Percentiles rank a stretch among this genome's conserved stretches.
Conservation (phyloP, 495 filamentous ascomycete genomes). For the Aspergillus baeticus region DNA sequence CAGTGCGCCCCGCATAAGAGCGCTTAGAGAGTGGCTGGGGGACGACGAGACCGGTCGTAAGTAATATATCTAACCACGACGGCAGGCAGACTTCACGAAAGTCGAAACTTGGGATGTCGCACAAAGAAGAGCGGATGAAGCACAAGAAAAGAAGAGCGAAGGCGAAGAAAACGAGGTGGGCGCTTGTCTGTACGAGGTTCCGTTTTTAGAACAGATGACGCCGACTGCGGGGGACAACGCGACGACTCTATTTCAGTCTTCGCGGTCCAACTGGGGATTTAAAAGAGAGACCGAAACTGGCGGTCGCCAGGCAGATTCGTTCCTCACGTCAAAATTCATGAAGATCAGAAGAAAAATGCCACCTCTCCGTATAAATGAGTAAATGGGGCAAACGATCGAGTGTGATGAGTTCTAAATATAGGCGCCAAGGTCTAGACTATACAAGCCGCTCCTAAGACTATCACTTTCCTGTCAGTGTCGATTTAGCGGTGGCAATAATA, state of each 20-base stretch:
- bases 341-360: background rate
- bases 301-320: background rate
- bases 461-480: background rate
- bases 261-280: no score
- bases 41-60: background rate
- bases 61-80: background rate
- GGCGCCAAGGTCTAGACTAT: background rate
- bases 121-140: background rate
- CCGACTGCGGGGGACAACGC: background rate
- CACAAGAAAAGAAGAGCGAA: background rate
- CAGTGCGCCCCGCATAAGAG: conserved; percentile 17
- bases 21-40: conserved; percentile 13
- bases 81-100: background rate
- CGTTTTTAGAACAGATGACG: conserved; percentile 16
- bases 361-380: background rate
- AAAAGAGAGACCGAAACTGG: no score
- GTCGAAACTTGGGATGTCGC: background rate
- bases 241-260: no score
- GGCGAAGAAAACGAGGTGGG: background rate
- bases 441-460: background rate
- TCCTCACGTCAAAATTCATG: background rate
- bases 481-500: background rate
- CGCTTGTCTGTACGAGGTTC: conserved; percentile 11
- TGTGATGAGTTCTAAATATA: conserved; percentile 2
- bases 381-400: background rate